Evolutionary conservation across 768 basidiomycete species (phyloP).

Genomic region (Calocera cornea): DNA sequence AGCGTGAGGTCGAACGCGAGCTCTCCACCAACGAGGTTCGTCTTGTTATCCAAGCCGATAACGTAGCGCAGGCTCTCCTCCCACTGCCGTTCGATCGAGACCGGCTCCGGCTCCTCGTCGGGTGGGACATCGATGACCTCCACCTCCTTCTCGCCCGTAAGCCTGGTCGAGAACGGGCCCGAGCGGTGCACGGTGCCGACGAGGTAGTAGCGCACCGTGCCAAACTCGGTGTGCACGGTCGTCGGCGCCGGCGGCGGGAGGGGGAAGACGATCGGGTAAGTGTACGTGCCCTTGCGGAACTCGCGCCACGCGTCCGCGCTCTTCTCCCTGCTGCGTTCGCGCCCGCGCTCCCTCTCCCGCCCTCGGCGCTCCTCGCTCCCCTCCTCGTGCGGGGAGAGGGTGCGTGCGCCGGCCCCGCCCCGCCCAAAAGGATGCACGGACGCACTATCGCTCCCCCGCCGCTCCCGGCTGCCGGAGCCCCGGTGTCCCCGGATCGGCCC

Average conservation of each 20-base stretch:
- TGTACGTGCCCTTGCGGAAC: conserved; percentile 82
- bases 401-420: neutral
- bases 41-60: conserved; percentile 57
- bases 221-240: conserved; percentile 57
- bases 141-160: conserved; percentile 58
- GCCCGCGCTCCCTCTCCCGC: conserved; percentile 5
- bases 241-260: conserved; percentile 73
- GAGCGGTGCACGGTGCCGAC: conserved; percentile 74
- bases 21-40: conserved; percentile 69
- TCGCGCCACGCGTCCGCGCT: conserved; percentile 55
- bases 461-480: neutral
- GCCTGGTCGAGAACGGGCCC: conserved; percentile 61
- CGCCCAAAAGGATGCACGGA: neutral
- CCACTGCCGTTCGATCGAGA: conserved; percentile 82
- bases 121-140: conserved; percentile 58
- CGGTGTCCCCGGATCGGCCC: neutral
- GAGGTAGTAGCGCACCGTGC: conserved; percentile 63
- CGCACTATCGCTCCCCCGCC: conserved; percentile 14
- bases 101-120: conserved; percentile 65
- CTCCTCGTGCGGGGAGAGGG: neutral
- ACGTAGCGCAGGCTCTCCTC: conserved; percentile 75
- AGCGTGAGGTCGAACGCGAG: conserved; percentile 70
- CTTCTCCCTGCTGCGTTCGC: conserved; percentile 20
- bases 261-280: conserved; percentile 83
- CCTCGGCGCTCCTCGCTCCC: neutral